A percentile compares a stretch with the other conserved stretches of the same genome.
Evolutionary conservation across 2,329 filamentous ascomycete genomes (phyloP).

Genomic region (Fusarium armeniacum): DNA sequence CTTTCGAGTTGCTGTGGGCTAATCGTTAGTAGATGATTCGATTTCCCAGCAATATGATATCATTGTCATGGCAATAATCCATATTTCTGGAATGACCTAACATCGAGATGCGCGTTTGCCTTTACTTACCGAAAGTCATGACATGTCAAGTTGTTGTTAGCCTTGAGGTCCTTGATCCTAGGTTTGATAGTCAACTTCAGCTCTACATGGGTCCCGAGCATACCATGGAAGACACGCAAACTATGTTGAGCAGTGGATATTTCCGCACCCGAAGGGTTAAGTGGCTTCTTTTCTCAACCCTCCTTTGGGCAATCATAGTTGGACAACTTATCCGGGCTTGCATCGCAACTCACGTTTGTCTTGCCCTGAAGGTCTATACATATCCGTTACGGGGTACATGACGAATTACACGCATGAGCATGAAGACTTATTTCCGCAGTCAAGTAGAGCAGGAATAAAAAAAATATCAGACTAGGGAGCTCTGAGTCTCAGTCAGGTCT

Average conservation of each 20-base stretch:
- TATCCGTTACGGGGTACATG: slow-evolving; percentile 4
- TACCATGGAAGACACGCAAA: slow-evolving; percentile 12
- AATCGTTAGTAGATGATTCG: background rate
- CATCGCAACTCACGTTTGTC: slow-evolving; percentile 4
- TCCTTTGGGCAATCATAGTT: slow-evolving; percentile 5
- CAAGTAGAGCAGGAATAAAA: slow-evolving; percentile 5
- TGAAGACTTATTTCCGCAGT: background rate
- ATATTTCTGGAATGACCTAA: slow-evolving; percentile 8
- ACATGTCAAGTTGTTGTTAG: slow-evolving; percentile 21
- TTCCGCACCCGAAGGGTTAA: slow-evolving; percentile 21
- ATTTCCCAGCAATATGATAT: slow-evolving; percentile 1
- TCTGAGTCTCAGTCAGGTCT: slow-evolving; percentile 3
- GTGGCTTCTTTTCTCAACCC: slow-evolving; percentile 26
- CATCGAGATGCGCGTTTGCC: background rate
- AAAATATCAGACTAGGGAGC: slow-evolving; percentile 35
- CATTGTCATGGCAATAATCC: background rate
- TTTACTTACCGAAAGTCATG: background rate
- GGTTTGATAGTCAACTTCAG: slow-evolving; percentile 19
- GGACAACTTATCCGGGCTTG: background rate
- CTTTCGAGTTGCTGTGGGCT: slow-evolving; percentile 11
- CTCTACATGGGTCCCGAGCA: slow-evolving; percentile 24
- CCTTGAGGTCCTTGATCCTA: slow-evolving; percentile 12
- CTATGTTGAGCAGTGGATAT: slow-evolving; percentile 3
- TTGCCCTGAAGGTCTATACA: slow-evolving; percentile 17
- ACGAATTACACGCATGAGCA: slow-evolving; percentile 8